Evolutionary conservation across 2,329 filamentous ascomycete genomes (phyloP).

Genomic region (Xylariaceae sp.): DNA sequence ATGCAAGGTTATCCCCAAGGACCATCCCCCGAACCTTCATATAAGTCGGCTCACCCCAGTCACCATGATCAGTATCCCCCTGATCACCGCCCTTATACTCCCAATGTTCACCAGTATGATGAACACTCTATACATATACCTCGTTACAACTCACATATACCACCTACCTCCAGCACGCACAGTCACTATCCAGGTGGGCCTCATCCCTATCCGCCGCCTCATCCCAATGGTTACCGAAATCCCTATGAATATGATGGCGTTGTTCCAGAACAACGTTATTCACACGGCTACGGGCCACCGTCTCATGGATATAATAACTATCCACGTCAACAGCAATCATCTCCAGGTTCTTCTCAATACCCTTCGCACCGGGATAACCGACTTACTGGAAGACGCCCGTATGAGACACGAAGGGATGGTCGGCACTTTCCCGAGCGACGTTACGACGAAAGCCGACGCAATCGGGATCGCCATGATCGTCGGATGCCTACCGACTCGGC

Average conservation of each 20-base stretch:
- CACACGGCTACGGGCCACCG: conserved; percentile 18
- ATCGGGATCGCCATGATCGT: conserved; percentile 10
- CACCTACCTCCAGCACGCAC: conserved; percentile 13
- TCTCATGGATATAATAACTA: conserved; percentile 12
- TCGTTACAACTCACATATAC: not conserved
- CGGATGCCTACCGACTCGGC: conserved; percentile 13
- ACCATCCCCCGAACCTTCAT: conserved; percentile 5
- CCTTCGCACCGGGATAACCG: conserved; percentile 12
- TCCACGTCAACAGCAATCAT: conserved; percentile 18
- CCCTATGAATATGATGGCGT: conserved; percentile 10
- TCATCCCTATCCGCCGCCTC: conserved; percentile 12
- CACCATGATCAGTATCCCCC: conserved; percentile 14
- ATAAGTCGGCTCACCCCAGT: conserved; percentile 6
- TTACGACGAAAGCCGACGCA: conserved; percentile 6
- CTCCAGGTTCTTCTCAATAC: conserved; percentile 12
- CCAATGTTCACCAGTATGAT: conserved; percentile 11
- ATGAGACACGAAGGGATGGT: conserved; percentile 7
- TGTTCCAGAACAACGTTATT: conserved; percentile 17
- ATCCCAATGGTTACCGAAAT: conserved; percentile 4
- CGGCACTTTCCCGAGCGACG: conserved; percentile 11
- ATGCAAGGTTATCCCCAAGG: not conserved
- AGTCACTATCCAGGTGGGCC: conserved; percentile 11
- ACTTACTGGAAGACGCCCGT: conserved; percentile 5
- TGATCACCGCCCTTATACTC: conserved; percentile 14
- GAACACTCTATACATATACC: conserved; percentile 6